Conservation (phyloP, 2,329 filamentous ascomycete species). For the Pseudonectria foliicola region DNA sequence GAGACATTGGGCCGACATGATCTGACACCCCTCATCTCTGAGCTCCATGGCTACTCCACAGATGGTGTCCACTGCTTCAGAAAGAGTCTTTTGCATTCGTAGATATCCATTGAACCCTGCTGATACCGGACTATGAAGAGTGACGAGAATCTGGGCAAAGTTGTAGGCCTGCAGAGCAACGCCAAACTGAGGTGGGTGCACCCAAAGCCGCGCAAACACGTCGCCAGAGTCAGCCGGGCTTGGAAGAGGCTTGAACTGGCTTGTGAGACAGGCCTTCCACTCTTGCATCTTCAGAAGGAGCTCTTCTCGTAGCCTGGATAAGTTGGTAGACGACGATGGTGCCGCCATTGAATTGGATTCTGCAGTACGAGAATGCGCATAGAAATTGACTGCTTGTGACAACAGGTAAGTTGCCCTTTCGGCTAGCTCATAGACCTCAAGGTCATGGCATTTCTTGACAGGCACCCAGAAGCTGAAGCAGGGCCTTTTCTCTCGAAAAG, state of each 20-base stretch:
- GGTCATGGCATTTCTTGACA: constrained; percentile 36
- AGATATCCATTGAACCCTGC: constrained; percentile 36
- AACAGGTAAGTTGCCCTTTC: constrained; percentile 47
- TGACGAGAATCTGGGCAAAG: constrained; percentile 44
- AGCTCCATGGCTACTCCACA: constrained; percentile 42
- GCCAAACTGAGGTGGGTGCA: constrained; percentile 40
- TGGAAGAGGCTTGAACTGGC: constrained; percentile 35
- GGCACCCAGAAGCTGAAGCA: constrained; percentile 54
- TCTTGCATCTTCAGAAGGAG: constrained; percentile 23
- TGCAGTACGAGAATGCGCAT: constrained; percentile 32
- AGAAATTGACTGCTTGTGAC: constrained; percentile 51
- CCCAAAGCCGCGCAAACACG: constrained; percentile 39
- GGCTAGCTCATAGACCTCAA: constrained; percentile 48
- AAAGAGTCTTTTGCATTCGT: constrained; percentile 20
- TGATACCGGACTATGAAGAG: constrained; percentile 15
- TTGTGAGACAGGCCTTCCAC: constrained; percentile 26
- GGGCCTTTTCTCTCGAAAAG: constrained; percentile 49
- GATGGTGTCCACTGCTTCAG: constrained; percentile 25
- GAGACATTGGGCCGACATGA: constrained; percentile 37
- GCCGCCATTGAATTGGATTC: not conserved
- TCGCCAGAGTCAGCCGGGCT: constrained; percentile 16
- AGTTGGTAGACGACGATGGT: constrained; percentile 1
- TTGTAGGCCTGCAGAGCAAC: constrained; percentile 45
- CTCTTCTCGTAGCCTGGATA: constrained; percentile 27
- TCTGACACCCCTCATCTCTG: constrained; percentile 32